These are phyloP conservation scores for Castanea sativa DNA, from an alignment of 306 rosid genomes.

Conservation along the genomic window DNA sequence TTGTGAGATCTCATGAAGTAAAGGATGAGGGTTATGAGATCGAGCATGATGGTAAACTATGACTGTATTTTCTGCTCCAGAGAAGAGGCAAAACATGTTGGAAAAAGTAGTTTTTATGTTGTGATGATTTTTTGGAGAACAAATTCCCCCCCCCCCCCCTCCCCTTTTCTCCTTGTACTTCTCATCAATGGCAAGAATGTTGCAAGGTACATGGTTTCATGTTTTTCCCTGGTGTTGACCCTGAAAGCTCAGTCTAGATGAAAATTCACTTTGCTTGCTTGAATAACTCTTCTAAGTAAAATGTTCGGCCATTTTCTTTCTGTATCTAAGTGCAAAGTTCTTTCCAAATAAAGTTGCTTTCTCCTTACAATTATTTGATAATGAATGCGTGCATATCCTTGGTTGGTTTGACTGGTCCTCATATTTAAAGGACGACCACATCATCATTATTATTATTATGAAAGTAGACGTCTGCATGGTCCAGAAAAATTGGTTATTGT, in stretches of 20 bases:
- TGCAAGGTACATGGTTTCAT: not conserved
- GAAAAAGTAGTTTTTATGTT: not conserved
- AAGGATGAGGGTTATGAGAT: slow-evolving; percentile 98
- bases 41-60: slow-evolving; percentile 96
- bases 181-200: not conserved
- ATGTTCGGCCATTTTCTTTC: not conserved
- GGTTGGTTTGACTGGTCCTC: too few species aligned
- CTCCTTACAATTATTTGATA: too few species aligned
- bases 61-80: slow-evolving; percentile 86
- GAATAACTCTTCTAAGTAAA: too few species aligned
- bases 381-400: too few species aligned
- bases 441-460: too few species aligned
- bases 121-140: not conserved
- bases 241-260: not conserved
- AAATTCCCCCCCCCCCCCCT: not conserved
- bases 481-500: too few species aligned
- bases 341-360: too few species aligned
- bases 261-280: not conserved
- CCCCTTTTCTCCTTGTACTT: not conserved
- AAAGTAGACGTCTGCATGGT: too few species aligned
- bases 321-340: too few species aligned
- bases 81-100: not conserved
- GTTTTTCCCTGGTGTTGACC: not conserved
- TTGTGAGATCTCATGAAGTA: slow-evolving; percentile 99
- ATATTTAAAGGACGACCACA: too few species aligned